Evolutionary conservation across 1,139 yeast species (phyloP).

Genomic region (Neolecta irregularis): DNA sequence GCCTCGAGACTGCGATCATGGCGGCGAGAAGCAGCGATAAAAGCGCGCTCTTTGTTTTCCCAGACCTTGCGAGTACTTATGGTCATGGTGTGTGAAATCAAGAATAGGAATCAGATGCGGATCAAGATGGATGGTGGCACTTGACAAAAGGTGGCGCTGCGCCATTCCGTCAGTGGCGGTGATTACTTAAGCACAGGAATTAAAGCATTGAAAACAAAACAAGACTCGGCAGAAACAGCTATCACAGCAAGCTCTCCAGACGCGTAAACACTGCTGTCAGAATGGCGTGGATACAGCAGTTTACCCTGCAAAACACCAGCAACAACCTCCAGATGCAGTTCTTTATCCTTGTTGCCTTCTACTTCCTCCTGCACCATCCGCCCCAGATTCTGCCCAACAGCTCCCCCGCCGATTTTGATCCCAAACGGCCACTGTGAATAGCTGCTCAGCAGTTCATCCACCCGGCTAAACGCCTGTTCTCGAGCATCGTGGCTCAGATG

Average conservation of each 20-base stretch:
- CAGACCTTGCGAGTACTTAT: conserved; percentile 8
- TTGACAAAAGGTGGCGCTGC: no score
- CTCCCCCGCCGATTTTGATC: conserved; percentile 35
- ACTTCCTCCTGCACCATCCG: conserved; percentile 55
- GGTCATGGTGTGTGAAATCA: conserved; percentile 24
- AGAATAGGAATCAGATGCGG: no score
- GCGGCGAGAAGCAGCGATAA: conserved; percentile 11
- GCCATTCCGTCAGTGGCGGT: no score
- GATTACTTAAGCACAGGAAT: no score
- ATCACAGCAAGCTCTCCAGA: conserved; percentile 32
- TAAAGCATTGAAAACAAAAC: neutral
- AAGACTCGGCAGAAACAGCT: conserved; percentile 6
- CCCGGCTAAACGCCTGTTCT: conserved; percentile 83
- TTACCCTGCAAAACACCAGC: conserved; percentile 49
- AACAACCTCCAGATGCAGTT: conserved; percentile 67
- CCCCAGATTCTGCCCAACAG: conserved; percentile 63
- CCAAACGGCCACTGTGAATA: conserved; percentile 80
- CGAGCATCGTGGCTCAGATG: conserved; percentile 73
- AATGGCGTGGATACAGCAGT: neutral
- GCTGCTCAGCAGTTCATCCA: conserved; percentile 74
- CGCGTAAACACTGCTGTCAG: conserved; percentile 28
- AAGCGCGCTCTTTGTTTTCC: conserved; percentile 9
- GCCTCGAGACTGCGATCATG: conserved; percentile 10
- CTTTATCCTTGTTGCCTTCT: conserved; percentile 38
- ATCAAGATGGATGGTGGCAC: no score